A percentile compares a stretch with the other conserved stretches of the same genome.
Conservation (phyloP, 768 basidiomycete genomes). For the Pulveroboletus sp. region DNA sequence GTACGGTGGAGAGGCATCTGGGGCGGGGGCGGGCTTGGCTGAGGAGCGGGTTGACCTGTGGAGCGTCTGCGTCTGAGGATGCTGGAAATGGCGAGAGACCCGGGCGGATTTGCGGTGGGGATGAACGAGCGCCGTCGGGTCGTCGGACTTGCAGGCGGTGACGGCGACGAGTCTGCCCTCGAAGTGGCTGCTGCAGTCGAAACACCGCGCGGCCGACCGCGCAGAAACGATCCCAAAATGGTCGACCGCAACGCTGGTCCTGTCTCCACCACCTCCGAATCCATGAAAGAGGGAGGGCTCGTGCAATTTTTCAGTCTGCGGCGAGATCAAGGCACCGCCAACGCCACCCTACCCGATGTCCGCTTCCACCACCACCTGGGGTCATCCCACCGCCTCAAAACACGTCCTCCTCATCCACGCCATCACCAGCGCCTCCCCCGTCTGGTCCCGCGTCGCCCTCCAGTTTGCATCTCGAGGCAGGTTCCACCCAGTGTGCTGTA, state of each 20-base stretch:
- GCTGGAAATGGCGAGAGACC: constrained; percentile 49
- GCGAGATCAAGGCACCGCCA: constrained; percentile 15
- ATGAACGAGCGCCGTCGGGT: constrained; percentile 11
- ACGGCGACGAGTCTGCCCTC: constrained; percentile 37
- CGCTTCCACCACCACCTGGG: constrained; percentile 13
- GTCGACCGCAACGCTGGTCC: constrained; percentile 44
- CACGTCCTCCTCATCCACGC: constrained; percentile 22
- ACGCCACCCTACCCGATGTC: constrained; percentile 2
- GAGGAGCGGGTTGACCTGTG: constrained; percentile 46
- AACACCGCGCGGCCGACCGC: constrained; percentile 62
- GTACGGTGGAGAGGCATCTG: constrained; percentile 19
- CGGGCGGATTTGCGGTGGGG: constrained; percentile 36
- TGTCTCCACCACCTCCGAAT: constrained; percentile 18
- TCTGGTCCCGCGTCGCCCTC: constrained; percentile 13
- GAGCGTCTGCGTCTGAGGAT: constrained; percentile 69
- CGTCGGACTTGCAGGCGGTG: constrained; percentile 40
- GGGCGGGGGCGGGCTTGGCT: constrained; percentile 8
- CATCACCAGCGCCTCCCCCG: constrained; percentile 8
- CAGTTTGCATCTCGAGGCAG: constrained; percentile 17
- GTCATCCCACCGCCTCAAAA: constrained; percentile 15
- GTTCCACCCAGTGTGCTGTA: background rate
- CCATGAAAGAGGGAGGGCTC: background rate
- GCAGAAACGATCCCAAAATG: constrained; percentile 70
- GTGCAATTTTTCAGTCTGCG: constrained; percentile 11
- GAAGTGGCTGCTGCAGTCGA: constrained; percentile 38